These are phyloP conservation scores for Teunomyces stri DNA, from an alignment of 805 yeast species.

Conservation along the genomic window DNA sequence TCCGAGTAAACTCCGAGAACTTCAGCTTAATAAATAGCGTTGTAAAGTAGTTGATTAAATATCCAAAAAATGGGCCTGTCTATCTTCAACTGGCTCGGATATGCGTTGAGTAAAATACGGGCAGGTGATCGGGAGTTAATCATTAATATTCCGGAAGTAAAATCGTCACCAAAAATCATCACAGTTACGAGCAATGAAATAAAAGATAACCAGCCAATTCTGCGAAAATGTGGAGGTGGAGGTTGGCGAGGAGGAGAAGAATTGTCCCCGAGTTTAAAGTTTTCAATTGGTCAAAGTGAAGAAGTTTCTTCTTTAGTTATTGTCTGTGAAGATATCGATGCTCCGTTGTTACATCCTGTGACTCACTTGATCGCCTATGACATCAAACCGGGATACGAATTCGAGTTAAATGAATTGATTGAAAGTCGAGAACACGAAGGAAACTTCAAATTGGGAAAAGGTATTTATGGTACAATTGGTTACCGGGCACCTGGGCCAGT, in stretches of 20 bases:
- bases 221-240: slow-evolving; percentile 9
- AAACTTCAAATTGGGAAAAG: slow-evolving; percentile 10
- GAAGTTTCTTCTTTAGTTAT: slow-evolving; percentile 10
- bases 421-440: neutral
- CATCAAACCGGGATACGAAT: slow-evolving; percentile 5
- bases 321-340: slow-evolving; percentile 14
- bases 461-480: slow-evolving; percentile 4
- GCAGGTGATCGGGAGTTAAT: neutral
- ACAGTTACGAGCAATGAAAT: slow-evolving; percentile 10
- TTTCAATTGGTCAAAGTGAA: neutral
- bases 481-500: slow-evolving; percentile 13
- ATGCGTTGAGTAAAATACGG: neutral
- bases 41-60: neutral
- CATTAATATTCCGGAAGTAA: neutral
- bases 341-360: slow-evolving; percentile 10
- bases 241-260: slow-evolving; percentile 10
- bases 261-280: slow-evolving; percentile 8
- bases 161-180: neutral
- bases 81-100: neutral
- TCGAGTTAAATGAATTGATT: slow-evolving; percentile 7
- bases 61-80: neutral
- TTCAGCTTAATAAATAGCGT: neutral
- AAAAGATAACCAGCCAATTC: slow-evolving; percentile 11
- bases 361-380: slow-evolving; percentile 13
- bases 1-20: neutral